Percentiles rank a stretch among this genome's conserved stretches.
phyloP scores from a whole-genome alignment of 2,329 filamentous ascomycete species.

The Magnaporthales sp. region DNA sequence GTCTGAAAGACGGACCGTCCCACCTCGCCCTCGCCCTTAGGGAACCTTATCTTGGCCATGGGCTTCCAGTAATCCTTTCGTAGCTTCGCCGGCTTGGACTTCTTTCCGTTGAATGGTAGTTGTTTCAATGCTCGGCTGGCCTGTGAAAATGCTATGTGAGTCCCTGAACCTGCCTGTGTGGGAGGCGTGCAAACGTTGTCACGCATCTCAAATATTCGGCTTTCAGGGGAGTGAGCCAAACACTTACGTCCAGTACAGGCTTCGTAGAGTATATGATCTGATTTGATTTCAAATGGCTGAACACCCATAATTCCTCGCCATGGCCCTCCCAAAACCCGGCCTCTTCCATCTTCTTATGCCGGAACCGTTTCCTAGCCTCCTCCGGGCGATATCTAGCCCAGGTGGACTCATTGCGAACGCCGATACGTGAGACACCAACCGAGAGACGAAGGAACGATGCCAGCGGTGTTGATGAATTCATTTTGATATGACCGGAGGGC shows the following conservation, averaged over 20 bases:
- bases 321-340: constrained; percentile 28
- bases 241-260: constrained; percentile 34
- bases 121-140: constrained; percentile 19
- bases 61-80: constrained; percentile 61
- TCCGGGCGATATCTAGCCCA: constrained; percentile 10
- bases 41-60: constrained; percentile 51
- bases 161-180: neutral
- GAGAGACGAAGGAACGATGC: constrained; percentile 26
- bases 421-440: constrained; percentile 28
- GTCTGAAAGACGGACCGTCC: constrained; percentile 54
- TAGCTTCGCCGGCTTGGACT: constrained; percentile 51
- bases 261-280: constrained; percentile 45
- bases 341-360: constrained; percentile 13
- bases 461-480: constrained; percentile 11
- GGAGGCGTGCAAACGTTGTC: neutral
- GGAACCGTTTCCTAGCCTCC: neutral
- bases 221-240: neutral
- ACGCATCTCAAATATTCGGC: neutral
- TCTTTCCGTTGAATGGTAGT: constrained; percentile 59
- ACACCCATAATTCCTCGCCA: constrained; percentile 51
- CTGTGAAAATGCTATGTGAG: constrained; percentile 10
- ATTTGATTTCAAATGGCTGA: constrained; percentile 38
- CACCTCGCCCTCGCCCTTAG: constrained; percentile 37
- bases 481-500: constrained; percentile 4
- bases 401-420: constrained; percentile 27